Conservation (phyloP, 192 early-diverging fungal genomes). For the Entomortierella lignicola region DNA sequence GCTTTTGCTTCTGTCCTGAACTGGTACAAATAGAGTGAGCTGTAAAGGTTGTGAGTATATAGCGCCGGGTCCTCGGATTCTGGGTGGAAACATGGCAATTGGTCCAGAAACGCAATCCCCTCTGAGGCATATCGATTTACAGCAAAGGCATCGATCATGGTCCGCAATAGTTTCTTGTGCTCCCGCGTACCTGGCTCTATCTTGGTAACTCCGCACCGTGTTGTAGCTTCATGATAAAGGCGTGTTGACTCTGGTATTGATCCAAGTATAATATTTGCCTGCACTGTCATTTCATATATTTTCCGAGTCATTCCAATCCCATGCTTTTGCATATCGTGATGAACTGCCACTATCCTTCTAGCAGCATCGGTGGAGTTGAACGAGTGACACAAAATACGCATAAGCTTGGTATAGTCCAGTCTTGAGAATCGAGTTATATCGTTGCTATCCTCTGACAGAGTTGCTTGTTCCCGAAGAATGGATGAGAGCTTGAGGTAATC, state of each 20-base stretch:
- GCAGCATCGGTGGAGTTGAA: background rate
- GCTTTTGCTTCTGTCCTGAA: background rate
- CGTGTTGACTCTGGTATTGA: slow-evolving; percentile 1
- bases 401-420: slow-evolving; percentile 28
- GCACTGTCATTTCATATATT: slow-evolving; percentile 15
- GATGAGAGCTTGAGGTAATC: background rate
- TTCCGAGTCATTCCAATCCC: slow-evolving; percentile 12
- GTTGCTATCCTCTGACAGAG: background rate
- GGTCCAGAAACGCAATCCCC: slow-evolving; percentile 30
- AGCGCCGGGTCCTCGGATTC: background rate
- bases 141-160: slow-evolving; percentile 25
- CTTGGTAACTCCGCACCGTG: too few species aligned
- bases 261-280: slow-evolving; percentile 27
- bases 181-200: background rate
- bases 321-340: background rate
- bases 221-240: slow-evolving; percentile 1
- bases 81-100: background rate
- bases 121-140: slow-evolving; percentile 1
- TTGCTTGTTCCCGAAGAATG: background rate
- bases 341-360: slow-evolving; percentile 7
- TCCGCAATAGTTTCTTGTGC: slow-evolving; percentile 12
- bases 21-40: background rate
- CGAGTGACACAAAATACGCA: slow-evolving; percentile 25
- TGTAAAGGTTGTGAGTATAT: slow-evolving; percentile 7
- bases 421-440: background rate